Conservation (phyloP, 2,329 filamentous ascomycete genomes). For the Pyricularia sp. region DNA sequence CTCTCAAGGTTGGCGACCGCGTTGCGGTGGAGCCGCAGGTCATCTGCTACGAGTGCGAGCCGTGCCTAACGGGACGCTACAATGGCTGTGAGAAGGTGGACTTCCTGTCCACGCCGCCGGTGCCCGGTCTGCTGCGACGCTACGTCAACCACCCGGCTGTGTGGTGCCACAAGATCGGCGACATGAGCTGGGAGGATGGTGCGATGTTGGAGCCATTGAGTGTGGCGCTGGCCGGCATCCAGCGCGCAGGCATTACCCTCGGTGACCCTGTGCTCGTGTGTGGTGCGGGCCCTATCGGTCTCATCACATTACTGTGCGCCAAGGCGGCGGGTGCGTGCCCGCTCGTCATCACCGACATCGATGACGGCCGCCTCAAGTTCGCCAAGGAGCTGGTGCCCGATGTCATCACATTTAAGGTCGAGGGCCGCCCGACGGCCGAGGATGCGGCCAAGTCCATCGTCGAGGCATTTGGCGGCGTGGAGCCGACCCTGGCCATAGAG, state of each 20-base stretch:
- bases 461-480: slow-evolving; percentile 62
- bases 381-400: slow-evolving; percentile 75
- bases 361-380: slow-evolving; percentile 74
- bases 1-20: slow-evolving; percentile 75
- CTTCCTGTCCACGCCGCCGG: slow-evolving; percentile 86
- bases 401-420: slow-evolving; percentile 73
- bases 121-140: slow-evolving; percentile 75
- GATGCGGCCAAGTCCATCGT: slow-evolving; percentile 49
- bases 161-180: slow-evolving; percentile 94
- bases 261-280: slow-evolving; percentile 86
- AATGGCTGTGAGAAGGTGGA: slow-evolving; percentile 83
- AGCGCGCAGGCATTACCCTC: slow-evolving; percentile 69
- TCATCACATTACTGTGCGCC: slow-evolving; percentile 78
- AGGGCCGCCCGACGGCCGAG: slow-evolving; percentile 52
- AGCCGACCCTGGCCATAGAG: slow-evolving; percentile 76
- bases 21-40: slow-evolving; percentile 93
- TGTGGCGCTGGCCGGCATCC: slow-evolving; percentile 81
- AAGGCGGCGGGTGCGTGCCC: slow-evolving; percentile 83
- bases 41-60: slow-evolving; percentile 84
- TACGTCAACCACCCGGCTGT: slow-evolving; percentile 92
- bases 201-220: slow-evolving; percentile 83
- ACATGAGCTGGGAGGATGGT: slow-evolving; percentile 87
- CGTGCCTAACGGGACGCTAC: slow-evolving; percentile 85
- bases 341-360: slow-evolving; percentile 90
- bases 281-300: slow-evolving; percentile 86